Percentiles rank a stretch among this genome's conserved stretches.
Evolutionary conservation across 2,329 filamentous ascomycete species (phyloP).

Genomic region (Chaetomium sp.): DNA sequence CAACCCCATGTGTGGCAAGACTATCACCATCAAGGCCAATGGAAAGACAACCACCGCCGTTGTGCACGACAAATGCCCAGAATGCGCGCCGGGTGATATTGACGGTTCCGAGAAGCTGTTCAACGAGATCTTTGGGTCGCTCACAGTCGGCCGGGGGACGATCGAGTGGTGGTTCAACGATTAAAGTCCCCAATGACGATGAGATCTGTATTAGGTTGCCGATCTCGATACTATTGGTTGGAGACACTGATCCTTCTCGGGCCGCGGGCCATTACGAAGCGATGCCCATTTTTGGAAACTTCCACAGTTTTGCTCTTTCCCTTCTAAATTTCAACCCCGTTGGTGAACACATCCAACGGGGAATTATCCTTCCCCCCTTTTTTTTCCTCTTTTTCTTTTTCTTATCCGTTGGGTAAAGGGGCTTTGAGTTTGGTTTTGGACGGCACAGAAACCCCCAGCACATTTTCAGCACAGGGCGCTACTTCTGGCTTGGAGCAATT

Average conservation of each 20-base stretch:
- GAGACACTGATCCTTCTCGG: not conserved
- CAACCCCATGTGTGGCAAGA: conserved; percentile 66
- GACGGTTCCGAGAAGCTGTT: conserved; percentile 57
- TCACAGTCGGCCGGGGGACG: conserved; percentile 37
- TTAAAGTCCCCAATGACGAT: conserved; percentile 3
- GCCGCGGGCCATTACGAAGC: conserved; percentile 6
- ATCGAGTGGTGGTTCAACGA: conserved; percentile 43
- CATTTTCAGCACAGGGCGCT: no score
- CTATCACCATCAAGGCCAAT: conserved; percentile 54
- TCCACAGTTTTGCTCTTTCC: not conserved
- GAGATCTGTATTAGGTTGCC: no score
- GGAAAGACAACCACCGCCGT: conserved; percentile 53
- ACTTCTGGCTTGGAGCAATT: not conserved
- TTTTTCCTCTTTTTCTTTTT: no score
- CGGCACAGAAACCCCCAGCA: no score
- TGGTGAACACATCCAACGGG: not conserved
- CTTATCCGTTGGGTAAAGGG: no score
- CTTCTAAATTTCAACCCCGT: conserved; percentile 7
- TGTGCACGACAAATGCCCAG: conserved; percentile 71
- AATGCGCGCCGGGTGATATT: conserved; percentile 51
- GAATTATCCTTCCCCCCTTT: no score
- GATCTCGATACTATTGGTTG: not conserved
- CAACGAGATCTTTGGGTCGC: conserved; percentile 42
- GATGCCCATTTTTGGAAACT: conserved; percentile 8
- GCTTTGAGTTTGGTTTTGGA: no score